phyloP scores from a whole-genome alignment of 2,329 filamentous ascomycete genomes.

The Lasiodiplodia citricola region DNA sequence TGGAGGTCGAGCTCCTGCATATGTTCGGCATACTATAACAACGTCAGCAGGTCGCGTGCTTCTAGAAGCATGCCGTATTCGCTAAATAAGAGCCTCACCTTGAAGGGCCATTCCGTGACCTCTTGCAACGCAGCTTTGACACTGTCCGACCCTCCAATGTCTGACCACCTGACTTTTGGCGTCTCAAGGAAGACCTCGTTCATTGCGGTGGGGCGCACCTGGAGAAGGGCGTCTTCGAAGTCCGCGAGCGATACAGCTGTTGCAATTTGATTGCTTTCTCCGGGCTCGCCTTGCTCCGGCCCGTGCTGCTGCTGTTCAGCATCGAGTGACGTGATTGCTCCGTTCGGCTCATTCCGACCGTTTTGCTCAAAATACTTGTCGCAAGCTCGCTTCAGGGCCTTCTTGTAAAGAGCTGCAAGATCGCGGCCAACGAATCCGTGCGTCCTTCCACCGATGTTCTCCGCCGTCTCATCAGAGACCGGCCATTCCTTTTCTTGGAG shows the following conservation, averaged over 20 bases:
- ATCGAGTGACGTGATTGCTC: background rate
- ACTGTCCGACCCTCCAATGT: constrained; percentile 83
- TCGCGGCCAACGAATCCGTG: constrained; percentile 88
- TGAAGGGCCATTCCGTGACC: constrained; percentile 64
- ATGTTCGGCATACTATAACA: constrained; percentile 53
- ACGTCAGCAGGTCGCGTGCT: constrained; percentile 2
- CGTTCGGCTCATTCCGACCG: background rate
- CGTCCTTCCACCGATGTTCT: constrained; percentile 72
- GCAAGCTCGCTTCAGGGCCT: constrained; percentile 19
- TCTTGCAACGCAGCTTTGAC: constrained; percentile 69
- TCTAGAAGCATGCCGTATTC: constrained; percentile 28
- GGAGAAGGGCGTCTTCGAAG: constrained; percentile 68
- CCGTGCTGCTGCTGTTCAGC: background rate
- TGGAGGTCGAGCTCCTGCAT: constrained; percentile 59
- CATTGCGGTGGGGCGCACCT: constrained; percentile 83
- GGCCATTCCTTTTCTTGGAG: constrained; percentile 32
- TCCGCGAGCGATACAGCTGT: constrained; percentile 49
- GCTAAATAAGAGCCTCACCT: constrained; percentile 44
- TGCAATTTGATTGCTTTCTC: constrained; percentile 29
- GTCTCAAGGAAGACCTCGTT: constrained; percentile 88
- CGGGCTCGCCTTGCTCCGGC: background rate
- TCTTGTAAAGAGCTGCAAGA: constrained; percentile 62
- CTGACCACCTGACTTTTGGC: constrained; percentile 81
- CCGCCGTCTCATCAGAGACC: constrained; percentile 56
- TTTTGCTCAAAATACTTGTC: constrained; percentile 20